Evolutionary conservation across 2,329 filamentous ascomycete species (phyloP).

Genomic region (Aspergillus candidus): DNA sequence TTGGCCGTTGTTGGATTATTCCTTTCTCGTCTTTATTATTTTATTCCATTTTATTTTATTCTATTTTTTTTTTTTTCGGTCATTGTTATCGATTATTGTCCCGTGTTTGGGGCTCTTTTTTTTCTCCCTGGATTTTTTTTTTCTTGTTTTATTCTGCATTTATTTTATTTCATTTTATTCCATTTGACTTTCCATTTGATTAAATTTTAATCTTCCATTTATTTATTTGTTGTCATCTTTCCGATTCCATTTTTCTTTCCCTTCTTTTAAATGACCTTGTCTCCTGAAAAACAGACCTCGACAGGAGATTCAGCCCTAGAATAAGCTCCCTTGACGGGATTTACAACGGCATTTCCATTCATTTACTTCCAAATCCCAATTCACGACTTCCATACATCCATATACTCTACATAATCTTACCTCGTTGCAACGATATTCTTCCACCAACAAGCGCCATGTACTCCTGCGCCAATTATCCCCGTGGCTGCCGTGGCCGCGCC

Average conservation of each 20-base stretch:
- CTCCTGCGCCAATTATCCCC: slow-evolving; percentile 44
- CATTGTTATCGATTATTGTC: no score
- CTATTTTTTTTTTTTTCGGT: slow-evolving; percentile 7
- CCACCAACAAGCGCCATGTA: slow-evolving; percentile 31
- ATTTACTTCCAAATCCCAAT: slow-evolving; percentile 3
- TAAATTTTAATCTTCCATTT: no score
- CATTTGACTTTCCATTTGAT: slow-evolving; percentile 3
- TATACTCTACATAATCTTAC: background rate
- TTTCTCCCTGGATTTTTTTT: slow-evolving; percentile 12
- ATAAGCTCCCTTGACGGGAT: slow-evolving; percentile 17
- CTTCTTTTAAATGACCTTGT: slow-evolving; percentile 4
- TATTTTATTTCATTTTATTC: slow-evolving; percentile 11
- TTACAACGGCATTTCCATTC: slow-evolving; percentile 4
- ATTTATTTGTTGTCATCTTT: slow-evolving; percentile 1
- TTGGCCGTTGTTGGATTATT: slow-evolving; percentile 8
- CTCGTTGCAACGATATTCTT: background rate
- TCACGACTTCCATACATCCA: background rate
- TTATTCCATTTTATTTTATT: slow-evolving; percentile 6
- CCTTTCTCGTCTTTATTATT: slow-evolving; percentile 18
- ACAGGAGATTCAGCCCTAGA: slow-evolving; percentile 7
- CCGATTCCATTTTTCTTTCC: slow-evolving; percentile 3
- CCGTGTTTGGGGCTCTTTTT: background rate
- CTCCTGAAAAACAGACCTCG: background rate
- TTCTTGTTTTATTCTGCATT: slow-evolving; percentile 13
- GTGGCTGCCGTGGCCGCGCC: slow-evolving; percentile 43